These are phyloP conservation scores for Colletotrichum caudatum DNA, from an alignment of 2,329 filamentous ascomycete genomes.

Conservation along the genomic window DNA sequence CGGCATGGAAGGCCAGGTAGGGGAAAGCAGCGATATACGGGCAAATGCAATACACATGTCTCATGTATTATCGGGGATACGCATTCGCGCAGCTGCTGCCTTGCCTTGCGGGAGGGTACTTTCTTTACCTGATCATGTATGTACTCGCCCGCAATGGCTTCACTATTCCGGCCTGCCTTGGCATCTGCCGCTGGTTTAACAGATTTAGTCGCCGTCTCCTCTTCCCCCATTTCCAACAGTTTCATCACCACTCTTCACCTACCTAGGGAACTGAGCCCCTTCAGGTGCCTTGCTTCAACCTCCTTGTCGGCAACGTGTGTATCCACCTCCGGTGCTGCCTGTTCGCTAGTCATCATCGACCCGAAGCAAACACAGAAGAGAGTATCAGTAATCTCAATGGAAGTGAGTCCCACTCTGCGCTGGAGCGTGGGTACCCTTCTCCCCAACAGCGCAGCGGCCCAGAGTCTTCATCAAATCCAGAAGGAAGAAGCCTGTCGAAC, in stretches of 20 bases:
- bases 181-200: background rate
- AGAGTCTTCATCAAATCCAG: background rate
- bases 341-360: background rate
- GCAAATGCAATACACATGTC: background rate
- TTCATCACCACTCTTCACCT: background rate
- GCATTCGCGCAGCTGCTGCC: background rate
- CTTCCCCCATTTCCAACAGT: slow-evolving; percentile 7
- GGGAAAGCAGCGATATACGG: background rate
- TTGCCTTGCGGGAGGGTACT: background rate
- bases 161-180: background rate
- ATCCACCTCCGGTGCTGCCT: background rate
- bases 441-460: slow-evolving; percentile 10
- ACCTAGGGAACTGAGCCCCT: slow-evolving; percentile 23
- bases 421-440: background rate
- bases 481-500: slow-evolving; percentile 30
- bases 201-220: slow-evolving; percentile 4
- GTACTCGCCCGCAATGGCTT: background rate
- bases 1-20: slow-evolving; percentile 4
- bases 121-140: slow-evolving; percentile 2
- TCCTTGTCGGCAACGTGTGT: slow-evolving; percentile 12
- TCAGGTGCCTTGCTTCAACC: background rate
- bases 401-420: background rate
- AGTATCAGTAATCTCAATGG: background rate
- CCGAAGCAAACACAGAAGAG: background rate
- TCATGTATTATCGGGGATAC: slow-evolving; percentile 9